Evolutionary conservation across 176 grass and related monocot species (phyloP).

Genomic region (Puccinellia tenuiflora): DNA sequence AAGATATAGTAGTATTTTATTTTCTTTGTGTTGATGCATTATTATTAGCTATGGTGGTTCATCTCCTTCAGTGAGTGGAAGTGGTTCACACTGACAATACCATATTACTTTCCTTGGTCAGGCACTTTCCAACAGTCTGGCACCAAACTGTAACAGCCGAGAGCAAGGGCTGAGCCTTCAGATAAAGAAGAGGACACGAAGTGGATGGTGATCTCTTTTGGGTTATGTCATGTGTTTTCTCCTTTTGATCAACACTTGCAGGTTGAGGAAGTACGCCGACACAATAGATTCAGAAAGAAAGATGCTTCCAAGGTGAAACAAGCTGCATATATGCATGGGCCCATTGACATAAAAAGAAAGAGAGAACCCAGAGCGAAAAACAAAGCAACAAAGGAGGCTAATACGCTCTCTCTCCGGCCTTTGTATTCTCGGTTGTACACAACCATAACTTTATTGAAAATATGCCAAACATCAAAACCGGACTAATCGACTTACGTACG

Average conservation of each 20-base stretch:
- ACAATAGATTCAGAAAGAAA: not conserved
- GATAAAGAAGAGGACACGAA: not conserved
- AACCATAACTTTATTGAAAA: not conserved
- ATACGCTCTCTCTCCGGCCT: not conserved
- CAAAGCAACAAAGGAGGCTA: slow-evolving; percentile 14
- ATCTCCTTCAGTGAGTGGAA: slow-evolving; percentile 8
- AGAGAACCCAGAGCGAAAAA: not conserved
- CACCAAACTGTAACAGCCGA: slow-evolving; percentile 27
- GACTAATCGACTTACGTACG: not conserved
- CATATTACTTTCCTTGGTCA: not conserved
- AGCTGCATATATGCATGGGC: not conserved
- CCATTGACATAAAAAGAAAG: not conserved
- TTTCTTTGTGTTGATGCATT: not conserved
- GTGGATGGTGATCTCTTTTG: not conserved
- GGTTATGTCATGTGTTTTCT: slow-evolving; percentile 10
- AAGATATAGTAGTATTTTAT: not conserved
- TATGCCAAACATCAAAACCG: not conserved
- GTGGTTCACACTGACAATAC: not conserved
- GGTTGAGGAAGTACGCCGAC: not conserved
- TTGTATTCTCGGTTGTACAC: not conserved
- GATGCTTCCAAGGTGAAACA: not conserved
- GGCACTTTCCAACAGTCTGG: slow-evolving; percentile 29
- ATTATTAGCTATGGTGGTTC: slow-evolving; percentile 38
- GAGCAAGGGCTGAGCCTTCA: not conserved
- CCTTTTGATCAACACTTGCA: slow-evolving; percentile 14